Percentiles rank a stretch among this genome's conserved stretches.
phyloP scores from a whole-genome alignment of 352 stramenopile species.

The Phytophthora fragariaefolia region DNA sequence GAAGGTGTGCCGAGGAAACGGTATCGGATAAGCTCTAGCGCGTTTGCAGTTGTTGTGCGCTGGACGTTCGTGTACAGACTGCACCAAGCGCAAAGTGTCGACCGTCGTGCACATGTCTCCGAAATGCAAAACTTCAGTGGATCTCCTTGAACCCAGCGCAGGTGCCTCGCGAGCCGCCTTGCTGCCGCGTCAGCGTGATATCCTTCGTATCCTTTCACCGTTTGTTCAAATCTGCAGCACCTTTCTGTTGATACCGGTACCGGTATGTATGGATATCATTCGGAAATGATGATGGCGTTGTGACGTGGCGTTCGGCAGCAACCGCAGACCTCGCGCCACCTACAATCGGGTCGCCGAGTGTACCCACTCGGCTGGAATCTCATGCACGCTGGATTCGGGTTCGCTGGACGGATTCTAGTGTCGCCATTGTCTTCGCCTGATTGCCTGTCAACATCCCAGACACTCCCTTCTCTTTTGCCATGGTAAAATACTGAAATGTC shows the following conservation, averaged over 20 bases:
- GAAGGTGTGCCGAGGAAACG: too few species aligned
- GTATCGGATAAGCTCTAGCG: too few species aligned
- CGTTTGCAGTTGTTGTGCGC: too few species aligned
- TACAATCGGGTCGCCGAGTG: too few species aligned
- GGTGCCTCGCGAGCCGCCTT: background rate
- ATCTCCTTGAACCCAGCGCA: background rate
- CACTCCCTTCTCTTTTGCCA: too few species aligned
- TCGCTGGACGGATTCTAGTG: too few species aligned
- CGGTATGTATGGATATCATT: background rate
- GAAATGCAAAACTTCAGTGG: background rate
- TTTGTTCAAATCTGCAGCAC: background rate
- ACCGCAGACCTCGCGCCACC: background rate
- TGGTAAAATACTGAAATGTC: slow-evolving; percentile 28
- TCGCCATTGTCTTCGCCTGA: too few species aligned
- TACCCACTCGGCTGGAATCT: background rate
- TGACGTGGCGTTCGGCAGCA: background rate
- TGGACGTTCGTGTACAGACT: too few species aligned
- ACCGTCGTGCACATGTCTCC: background rate
- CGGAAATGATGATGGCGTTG: background rate
- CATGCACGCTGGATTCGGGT: background rate
- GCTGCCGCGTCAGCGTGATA: background rate
- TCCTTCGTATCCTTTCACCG: background rate
- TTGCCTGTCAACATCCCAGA: too few species aligned
- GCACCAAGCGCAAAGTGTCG: background rate
- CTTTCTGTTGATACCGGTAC: too few species aligned